Evolutionary conservation across 1,284 basidiomycete genomes (phyloP).

Genomic region (Cryptococcus neoformans): DNA sequence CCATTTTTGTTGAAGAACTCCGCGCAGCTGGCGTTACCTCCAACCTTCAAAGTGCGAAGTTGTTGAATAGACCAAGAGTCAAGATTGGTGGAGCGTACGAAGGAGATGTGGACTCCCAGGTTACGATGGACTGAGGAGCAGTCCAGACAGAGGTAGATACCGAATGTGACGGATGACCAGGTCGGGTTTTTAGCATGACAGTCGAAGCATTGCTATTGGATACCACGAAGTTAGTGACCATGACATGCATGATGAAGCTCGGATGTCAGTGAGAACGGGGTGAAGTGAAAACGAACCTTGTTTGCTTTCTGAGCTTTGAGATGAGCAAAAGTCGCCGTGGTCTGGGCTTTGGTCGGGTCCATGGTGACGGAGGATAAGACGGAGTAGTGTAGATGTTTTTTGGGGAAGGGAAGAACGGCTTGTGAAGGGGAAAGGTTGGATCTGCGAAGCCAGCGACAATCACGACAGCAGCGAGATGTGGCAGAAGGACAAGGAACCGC

Average conservation of each 20-base stretch:
- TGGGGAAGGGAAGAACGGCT: too few relatives aligned
- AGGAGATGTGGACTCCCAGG: constrained; percentile 97
- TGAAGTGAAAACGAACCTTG: constrained; percentile 60
- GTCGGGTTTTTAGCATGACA: constrained; percentile 96
- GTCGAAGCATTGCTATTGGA: constrained; percentile 83
- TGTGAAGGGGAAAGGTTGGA: too few relatives aligned
- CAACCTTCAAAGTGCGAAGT: constrained; percentile 93
- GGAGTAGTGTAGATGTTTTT: too few relatives aligned
- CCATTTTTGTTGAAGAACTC: constrained; percentile 92
- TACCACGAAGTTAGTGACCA: not conserved
- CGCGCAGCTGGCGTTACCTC: constrained; percentile 82
- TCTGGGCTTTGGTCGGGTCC: constrained; percentile 51
- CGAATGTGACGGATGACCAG: constrained; percentile 95
- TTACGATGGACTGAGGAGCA: constrained; percentile 95
- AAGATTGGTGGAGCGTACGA: constrained; percentile 95
- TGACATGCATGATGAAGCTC: not conserved
- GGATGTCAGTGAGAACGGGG: not conserved
- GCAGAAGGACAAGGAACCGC: too few relatives aligned
- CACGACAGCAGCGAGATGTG: too few relatives aligned
- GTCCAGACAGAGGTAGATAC: constrained; percentile 96
- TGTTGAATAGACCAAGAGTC: constrained; percentile 92
- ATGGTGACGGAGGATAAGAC: constrained; percentile 14
- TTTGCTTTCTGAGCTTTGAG: constrained; percentile 81
- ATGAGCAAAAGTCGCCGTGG: constrained; percentile 46
- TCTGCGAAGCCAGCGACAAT: too few relatives aligned